Evolutionary conservation across 73 alveolate species (phyloP), one percentile per base, ranked within the genome.

Genomic region (Uronychia setigera): DNA sequence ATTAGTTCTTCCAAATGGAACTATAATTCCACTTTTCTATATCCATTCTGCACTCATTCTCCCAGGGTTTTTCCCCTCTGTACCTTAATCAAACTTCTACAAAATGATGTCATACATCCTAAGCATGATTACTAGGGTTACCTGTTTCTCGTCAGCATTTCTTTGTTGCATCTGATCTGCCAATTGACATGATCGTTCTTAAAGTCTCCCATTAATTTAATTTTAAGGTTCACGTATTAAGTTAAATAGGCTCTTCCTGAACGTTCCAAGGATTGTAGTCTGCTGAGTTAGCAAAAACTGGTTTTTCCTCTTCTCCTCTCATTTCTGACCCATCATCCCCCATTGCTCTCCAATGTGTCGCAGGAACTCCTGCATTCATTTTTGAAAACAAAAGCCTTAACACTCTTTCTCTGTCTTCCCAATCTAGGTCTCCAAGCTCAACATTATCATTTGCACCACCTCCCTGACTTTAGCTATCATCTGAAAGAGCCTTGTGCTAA

Each of bases 321-420:
- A 31, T 5, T 67, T 60, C 88, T 59, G 57, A 76, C 27, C 57
- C 74, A 46, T 67, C 32, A 5, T 26, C 34, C 5, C 79, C 79
- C 14, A 25, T 67, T 30, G 32, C 29, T 76, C 96, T 88, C 99
- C 99, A 96, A 82, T 94, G 83, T 30, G 87, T 85, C 13, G 97
- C 94, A 28, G 98, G 97, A 29, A 91, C 88, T 26, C 99, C 98
- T 80, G 95, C 59, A 83, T 96, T 96, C 98, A 94, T 93, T 80
- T 96, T 96, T 19, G 96, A 82, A 81, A 96, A 96, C 88, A 94
- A 74, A 0, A 96, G 80, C 78, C 98, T 87, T 27, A 96, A 82
- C 46, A 96, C 93, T 35, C 95, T 83, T 46, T 96, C 98, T 82
- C 97, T 86, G 77, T 94, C 97, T 83, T 96, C 98, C 96, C 95